Evolutionary conservation across 352 stramenopile species (phyloP).

Genomic region (Globisporangium ultimum): DNA sequence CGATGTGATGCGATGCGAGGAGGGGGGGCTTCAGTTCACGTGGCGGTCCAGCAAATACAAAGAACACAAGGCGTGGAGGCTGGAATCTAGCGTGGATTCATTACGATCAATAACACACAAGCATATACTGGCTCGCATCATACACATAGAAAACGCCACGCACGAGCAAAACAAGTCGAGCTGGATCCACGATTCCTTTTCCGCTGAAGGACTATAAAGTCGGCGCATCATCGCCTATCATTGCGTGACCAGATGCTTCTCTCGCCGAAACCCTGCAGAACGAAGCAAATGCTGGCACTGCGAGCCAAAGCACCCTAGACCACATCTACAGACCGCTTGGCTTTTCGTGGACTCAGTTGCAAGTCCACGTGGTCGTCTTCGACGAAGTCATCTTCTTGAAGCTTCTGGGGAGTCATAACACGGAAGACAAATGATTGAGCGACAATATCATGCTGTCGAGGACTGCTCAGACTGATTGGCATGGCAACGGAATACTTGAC

Average conservation of each 20-base stretch:
- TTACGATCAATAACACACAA: slow-evolving; percentile 17
- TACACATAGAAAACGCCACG: slow-evolving; percentile 14
- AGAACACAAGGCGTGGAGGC: background rate
- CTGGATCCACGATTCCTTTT: slow-evolving; percentile 16
- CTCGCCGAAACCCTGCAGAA: background rate
- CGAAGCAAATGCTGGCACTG: background rate
- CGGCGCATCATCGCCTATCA: no score
- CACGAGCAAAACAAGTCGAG: slow-evolving; percentile 10
- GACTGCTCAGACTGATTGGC: slow-evolving; percentile 83
- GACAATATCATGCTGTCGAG: slow-evolving; percentile 84
- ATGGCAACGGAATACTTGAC: slow-evolving; percentile 89
- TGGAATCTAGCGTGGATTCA: slow-evolving; percentile 9
- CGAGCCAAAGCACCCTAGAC: slow-evolving; percentile 24
- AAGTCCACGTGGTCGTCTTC: slow-evolving; percentile 26
- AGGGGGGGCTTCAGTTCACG: no score
- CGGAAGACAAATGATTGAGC: slow-evolving; percentile 88
- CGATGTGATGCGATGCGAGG: no score
- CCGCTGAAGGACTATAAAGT: slow-evolving; percentile 12
- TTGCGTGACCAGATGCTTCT: background rate
- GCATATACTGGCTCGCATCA: slow-evolving; percentile 10
- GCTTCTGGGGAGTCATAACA: slow-evolving; percentile 73
- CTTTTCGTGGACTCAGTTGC: slow-evolving; percentile 18
- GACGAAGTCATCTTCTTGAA: slow-evolving; percentile 58
- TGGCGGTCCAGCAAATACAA: no score
- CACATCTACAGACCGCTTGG: slow-evolving; percentile 33